Base-by-base conservation (phyloP, 352 stramenopile genomes). In the Pythium biforme region DNA sequence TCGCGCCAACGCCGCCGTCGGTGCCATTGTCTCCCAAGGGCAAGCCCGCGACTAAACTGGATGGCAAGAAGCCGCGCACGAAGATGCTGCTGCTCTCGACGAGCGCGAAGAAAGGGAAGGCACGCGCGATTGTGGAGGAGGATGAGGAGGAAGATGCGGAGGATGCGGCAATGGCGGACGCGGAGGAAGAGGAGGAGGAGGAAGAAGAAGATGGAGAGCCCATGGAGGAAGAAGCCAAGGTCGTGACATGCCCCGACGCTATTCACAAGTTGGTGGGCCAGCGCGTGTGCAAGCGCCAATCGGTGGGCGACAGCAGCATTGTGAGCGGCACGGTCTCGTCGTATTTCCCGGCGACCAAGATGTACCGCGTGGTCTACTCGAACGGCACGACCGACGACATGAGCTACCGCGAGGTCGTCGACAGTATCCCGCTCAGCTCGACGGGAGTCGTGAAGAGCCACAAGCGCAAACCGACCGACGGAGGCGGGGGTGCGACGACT, bases 311-410 rank as follows among this genome's bases (percentile, higher is more conserved):
- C 34, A 67, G 57, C n/a, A 56, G 50, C 25, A 50, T 71, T 14
- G 67, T 89, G 10, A 72, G 70, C 29, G 83, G 83, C 40, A 73
- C 77, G 2, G 81, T 92, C 22, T 78, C 77, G 40, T 76, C 70
- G 33, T 92, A 89, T 57, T 92, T 92, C 47, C 77, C 79, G n/a
- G 83, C 83, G 3, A 92, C 79, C 19, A 81, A 81, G 29, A 92
- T 79, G 74, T 92, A 86, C 53, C 79, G 83, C 10, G 74, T 92
- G 11, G 72, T 92, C 41, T 89, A 84, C 40, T 68, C 64, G 19
- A 76, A 88, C 47, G 76, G 83, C 2, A 70, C 67, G 20, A 85
- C 72, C 20, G 73, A 69, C 23, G 83, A 92, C 60, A 70, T 90
- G 49, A 72, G 76, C 45, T 88, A 88, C 41, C 52, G 81, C 19